Evolutionary conservation across 768 basidiomycete species (phyloP).

Genomic region (Candolleomyces eurysporus): DNA sequence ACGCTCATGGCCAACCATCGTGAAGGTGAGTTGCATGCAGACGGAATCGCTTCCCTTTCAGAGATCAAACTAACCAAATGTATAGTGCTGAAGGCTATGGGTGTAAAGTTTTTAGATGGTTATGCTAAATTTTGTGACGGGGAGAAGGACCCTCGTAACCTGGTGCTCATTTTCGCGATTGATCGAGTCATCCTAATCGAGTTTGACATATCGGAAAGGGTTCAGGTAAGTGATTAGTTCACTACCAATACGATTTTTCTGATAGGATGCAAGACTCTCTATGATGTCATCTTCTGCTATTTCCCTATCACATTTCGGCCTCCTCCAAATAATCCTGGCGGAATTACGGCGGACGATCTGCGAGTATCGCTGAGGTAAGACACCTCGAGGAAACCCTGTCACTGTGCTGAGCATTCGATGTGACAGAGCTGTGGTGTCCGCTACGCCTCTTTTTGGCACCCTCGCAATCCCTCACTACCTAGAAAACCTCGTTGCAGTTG

Average conservation of each 20-base stretch:
- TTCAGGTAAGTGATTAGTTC: slow-evolving; percentile 60
- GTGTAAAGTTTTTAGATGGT: slow-evolving; percentile 66
- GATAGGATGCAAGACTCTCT: slow-evolving; percentile 60
- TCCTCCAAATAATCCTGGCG: slow-evolving; percentile 91
- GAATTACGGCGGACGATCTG: slow-evolving; percentile 86
- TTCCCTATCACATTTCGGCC: slow-evolving; percentile 97
- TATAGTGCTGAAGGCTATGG: slow-evolving; percentile 69
- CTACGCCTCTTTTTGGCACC: slow-evolving; percentile 79
- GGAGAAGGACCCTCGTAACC: slow-evolving; percentile 96
- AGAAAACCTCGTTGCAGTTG: slow-evolving; percentile 86
- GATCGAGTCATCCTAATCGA: slow-evolving; percentile 83
- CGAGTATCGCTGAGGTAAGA: slow-evolving; percentile 64
- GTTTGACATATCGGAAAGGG: slow-evolving; percentile 70
- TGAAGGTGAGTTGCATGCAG: slow-evolving; percentile 44
- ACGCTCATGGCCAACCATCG: slow-evolving; percentile 69
- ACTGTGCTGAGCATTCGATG: slow-evolving; percentile 1
- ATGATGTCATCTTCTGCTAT: slow-evolving; percentile 96
- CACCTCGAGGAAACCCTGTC: not conserved
- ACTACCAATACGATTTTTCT: not conserved
- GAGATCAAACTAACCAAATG: not conserved
- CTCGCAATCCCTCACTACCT: slow-evolving; percentile 85
- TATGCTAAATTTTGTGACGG: slow-evolving; percentile 87
- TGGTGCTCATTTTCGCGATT: slow-evolving; percentile 87
- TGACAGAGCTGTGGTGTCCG: slow-evolving; percentile 48
- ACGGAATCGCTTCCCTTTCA: not conserved